phyloP scores from a whole-genome alignment of 2,329 filamentous ascomycete genomes.

The Colletotrichum endophyticum region DNA sequence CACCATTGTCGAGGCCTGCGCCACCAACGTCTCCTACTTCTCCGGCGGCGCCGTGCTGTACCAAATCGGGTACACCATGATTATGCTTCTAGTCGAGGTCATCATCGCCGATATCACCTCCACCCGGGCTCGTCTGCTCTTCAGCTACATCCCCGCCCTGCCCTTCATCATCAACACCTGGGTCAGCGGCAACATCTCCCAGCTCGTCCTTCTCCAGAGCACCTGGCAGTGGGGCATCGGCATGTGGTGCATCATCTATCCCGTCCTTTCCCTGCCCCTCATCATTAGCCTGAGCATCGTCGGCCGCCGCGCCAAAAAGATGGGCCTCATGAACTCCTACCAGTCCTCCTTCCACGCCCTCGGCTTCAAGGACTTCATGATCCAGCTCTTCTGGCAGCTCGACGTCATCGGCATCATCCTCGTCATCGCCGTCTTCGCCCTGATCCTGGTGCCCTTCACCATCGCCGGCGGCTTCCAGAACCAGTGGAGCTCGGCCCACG shows the following conservation, averaged over 20 bases:
- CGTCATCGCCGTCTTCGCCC: slow-evolving; percentile 49
- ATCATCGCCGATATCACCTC: slow-evolving; percentile 70
- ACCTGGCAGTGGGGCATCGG: slow-evolving; percentile 68
- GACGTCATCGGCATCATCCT: slow-evolving; percentile 51
- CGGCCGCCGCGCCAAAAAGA: slow-evolving; percentile 54
- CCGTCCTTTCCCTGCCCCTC: slow-evolving; percentile 57
- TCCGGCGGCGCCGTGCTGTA: slow-evolving; percentile 64
- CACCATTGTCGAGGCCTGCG: slow-evolving; percentile 60
- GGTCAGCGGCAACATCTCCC: slow-evolving; percentile 63
- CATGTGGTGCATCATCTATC: slow-evolving; percentile 70
- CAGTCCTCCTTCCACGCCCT: slow-evolving; percentile 34
- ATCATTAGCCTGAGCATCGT: slow-evolving; percentile 57
- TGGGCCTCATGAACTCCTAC: slow-evolving; percentile 48
- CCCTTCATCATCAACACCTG: slow-evolving; percentile 71
- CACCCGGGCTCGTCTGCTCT: slow-evolving; percentile 65
- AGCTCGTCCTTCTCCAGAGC: slow-evolving; percentile 50
- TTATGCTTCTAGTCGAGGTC: slow-evolving; percentile 67
- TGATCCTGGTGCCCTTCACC: slow-evolving; percentile 50
- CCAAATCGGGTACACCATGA: slow-evolving; percentile 67
- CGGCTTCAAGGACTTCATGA: slow-evolving; percentile 34
- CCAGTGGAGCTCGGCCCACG: slow-evolving; percentile 40
- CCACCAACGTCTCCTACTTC: slow-evolving; percentile 54
- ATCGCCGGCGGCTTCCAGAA: slow-evolving; percentile 46
- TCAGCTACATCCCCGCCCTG: slow-evolving; percentile 65
- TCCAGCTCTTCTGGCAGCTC: slow-evolving; percentile 51